Evolutionary conservation across 2,329 filamentous ascomycete genomes (phyloP), one percentile per base, ranked within the genome.

Genomic region (Penicillium paneum): DNA sequence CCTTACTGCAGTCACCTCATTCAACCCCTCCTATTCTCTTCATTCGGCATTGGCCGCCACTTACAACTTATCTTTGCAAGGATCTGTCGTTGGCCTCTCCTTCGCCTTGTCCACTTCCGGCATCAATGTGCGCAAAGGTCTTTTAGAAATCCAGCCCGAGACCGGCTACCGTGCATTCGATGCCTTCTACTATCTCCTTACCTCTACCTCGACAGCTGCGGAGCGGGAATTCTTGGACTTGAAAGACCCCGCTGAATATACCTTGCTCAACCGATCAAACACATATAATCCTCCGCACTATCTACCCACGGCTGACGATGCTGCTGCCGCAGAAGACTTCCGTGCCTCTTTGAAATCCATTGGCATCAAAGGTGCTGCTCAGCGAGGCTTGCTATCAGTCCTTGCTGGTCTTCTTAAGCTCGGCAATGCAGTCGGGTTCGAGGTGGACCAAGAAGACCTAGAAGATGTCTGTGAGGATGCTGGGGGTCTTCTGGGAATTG

Each of bases 161-260:
- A 69, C 85, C 7, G 94, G 94, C 12, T 91, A 91, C 73, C 87
- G 94, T 59, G 94, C 93, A 3, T 99, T 99, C 64, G 93, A 99
- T 68, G 94, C 96, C 46, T 97, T 99, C 70, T 97, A 99, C 76
- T 97, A 97, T 67, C 84, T 99, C 0, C 81, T 97, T 39, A 95
- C 92, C 0, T 91, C 89, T n/a, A 89, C 90, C 0, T 96, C 94
- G 0, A 94, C 90, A 1, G 85, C 88, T 4, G 87, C 91, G 1
- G 94, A 99, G 75, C 82, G 91, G 52, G 93, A 97, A 69, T 96
- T 92, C 57, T 78, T 99, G 13, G 86, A 88, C 26, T 81, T 99
- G 29, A 89, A 91, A 74, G 80, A 85, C 8, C 84, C 90, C 3
- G 88, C 89, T 4, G 81, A 83, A 40, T 99, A 97, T 71, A 75